Evolutionary conservation across 495 filamentous ascomycete genomes (phyloP).

Genomic region (Penicillium pulvis): DNA sequence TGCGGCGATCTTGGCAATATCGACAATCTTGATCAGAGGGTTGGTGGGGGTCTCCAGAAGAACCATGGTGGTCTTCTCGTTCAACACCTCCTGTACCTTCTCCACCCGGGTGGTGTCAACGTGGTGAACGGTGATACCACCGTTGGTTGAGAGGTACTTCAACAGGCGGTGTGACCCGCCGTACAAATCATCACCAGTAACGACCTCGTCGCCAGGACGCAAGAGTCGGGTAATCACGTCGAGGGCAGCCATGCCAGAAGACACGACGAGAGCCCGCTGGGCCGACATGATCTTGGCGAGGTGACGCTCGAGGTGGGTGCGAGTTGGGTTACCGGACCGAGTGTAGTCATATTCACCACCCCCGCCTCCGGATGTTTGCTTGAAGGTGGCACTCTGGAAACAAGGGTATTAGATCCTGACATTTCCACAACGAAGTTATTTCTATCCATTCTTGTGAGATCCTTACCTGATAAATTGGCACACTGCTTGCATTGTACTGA

Average conservation of each 20-base stretch:
- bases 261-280: conserved; percentile 84
- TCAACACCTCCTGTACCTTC: conserved; percentile 66
- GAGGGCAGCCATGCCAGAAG: conserved; percentile 94
- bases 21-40: conserved; percentile 95
- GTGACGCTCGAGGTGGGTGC: conserved; percentile 94
- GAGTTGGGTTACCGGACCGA: conserved; percentile 92
- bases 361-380: conserved; percentile 79
- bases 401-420: conserved; percentile 7
- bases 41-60: conserved; percentile 96
- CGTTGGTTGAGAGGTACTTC: conserved; percentile 83
- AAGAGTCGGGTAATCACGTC: conserved; percentile 96
- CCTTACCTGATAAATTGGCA: conserved; percentile 88
- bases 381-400: conserved; percentile 89
- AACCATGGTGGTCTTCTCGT: conserved; percentile 87
- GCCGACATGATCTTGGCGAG: conserved; percentile 99
- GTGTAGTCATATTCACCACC: conserved; percentile 96
- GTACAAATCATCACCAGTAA: conserved; percentile 96
- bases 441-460: not conserved
- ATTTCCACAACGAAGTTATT: not conserved
- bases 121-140: conserved; percentile 91
- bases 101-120: conserved; percentile 85
- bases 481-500: conserved; percentile 92
- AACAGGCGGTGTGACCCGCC: conserved; percentile 93
- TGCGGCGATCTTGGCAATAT: conserved; percentile 76
- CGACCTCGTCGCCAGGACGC: conserved; percentile 92